Conservation (phyloP, 1,284 basidiomycete species). For the Coriolopsis trogii region DNA sequence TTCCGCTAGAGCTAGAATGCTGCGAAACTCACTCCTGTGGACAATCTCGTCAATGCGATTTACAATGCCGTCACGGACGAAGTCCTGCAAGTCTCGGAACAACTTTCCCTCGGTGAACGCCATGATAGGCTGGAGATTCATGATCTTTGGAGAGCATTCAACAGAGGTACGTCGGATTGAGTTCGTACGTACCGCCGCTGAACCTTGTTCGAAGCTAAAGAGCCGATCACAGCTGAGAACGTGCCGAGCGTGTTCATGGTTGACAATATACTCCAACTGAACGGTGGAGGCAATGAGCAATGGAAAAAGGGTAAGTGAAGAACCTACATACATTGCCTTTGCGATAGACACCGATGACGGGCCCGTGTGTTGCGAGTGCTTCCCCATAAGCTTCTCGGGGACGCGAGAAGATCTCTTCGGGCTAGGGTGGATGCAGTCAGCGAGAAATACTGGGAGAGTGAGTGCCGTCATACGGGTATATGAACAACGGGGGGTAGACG, state of each 20-base stretch:
- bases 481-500: slow-evolving; percentile 24
- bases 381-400: slow-evolving; percentile 36
- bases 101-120: slow-evolving; percentile 24
- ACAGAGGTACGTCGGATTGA: too few relatives aligned
- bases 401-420: slow-evolving; percentile 33
- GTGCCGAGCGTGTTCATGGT: slow-evolving; percentile 29
- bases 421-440: slow-evolving; percentile 10
- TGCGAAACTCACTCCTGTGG: slow-evolving; percentile 24
- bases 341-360: slow-evolving; percentile 37
- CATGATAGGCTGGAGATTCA: slow-evolving; percentile 31
- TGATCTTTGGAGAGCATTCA: slow-evolving; percentile 19
- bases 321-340: slow-evolving; percentile 36
- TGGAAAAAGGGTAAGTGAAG: not conserved
- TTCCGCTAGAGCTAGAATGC: too few relatives aligned
- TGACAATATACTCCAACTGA: slow-evolving; percentile 40
- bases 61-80: slow-evolving; percentile 29
- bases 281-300: not conserved
- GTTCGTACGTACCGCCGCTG: slow-evolving; percentile 29
- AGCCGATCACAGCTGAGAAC: slow-evolving; percentile 35
- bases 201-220: slow-evolving; percentile 40
- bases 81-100: slow-evolving; percentile 27
- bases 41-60: slow-evolving; percentile 29
- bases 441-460: not conserved
- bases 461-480: slow-evolving; percentile 14
- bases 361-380: slow-evolving; percentile 33